Conservation (phyloP, 1,284 basidiomycete genomes). For the Fomitopsis betulina region DNA sequence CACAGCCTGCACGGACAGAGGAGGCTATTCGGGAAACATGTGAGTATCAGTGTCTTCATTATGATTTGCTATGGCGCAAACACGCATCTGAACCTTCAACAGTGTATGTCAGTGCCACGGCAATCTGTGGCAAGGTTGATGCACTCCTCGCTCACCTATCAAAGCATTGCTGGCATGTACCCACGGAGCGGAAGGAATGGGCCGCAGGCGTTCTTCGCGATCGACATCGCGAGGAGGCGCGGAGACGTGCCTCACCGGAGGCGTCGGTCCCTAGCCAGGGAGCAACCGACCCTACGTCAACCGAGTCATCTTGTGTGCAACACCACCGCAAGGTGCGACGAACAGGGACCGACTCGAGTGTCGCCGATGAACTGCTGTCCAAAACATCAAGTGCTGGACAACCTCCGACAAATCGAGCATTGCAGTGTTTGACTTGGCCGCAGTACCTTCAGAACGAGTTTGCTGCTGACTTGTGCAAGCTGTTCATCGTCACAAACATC, state of each 20-base stretch:
- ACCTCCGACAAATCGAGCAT: too few species aligned
- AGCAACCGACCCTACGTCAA: background rate
- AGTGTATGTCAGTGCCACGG: background rate
- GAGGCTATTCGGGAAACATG: background rate
- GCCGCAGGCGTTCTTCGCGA: background rate
- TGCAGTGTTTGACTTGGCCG: background rate
- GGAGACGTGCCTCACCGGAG: background rate
- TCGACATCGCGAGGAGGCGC: background rate
- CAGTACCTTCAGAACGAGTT: constrained; percentile 2
- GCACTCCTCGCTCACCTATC: background rate
- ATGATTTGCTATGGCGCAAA: background rate
- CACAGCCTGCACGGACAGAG: background rate
- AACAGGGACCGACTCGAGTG: background rate
- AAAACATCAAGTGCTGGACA: background rate
- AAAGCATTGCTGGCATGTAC: background rate
- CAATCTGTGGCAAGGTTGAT: background rate
- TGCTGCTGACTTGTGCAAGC: constrained; percentile 4
- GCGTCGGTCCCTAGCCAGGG: background rate
- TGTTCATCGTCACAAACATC: constrained; percentile 5
- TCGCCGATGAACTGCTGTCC: too few species aligned
- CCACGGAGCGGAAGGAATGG: background rate
- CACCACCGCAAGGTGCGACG: background rate
- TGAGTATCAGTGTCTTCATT: background rate
- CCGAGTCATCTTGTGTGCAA: background rate
- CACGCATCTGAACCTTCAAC: too few species aligned